Evolutionary conservation across 2,329 filamentous ascomycete species (phyloP), one percentile per base, ranked within the genome.

Genomic region (Neonectria faginata): DNA sequence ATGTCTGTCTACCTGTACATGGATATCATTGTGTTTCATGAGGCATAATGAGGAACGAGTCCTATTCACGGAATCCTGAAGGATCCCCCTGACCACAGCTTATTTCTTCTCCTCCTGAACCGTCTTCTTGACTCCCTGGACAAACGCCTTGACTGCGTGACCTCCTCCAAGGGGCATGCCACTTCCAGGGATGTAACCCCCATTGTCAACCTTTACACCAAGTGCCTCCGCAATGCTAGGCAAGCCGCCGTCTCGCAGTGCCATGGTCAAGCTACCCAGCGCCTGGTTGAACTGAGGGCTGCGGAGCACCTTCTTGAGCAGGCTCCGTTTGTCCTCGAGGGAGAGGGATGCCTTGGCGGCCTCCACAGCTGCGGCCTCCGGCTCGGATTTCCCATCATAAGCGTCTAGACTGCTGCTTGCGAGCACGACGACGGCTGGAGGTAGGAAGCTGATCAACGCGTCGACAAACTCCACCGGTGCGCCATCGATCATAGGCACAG

Each of bases 281-380:
- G 93, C 95, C 78, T 98, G 96, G 65, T 89, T 88, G 75, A 99
- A 94, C 76, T 99, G 96, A 18, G 96, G 95, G 69, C 92, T 97
- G 68, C 92, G 88, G 14, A 98, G 81, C 8, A 98, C 94, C 75
- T 90, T 91, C 77, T 89, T 90, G 47, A 99, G 80, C 12, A 98
- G 86, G 22, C 86, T 84, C 74, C 91, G 93, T 84, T 98, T 98
- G 76, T 96, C 90, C 3, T 85, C 85, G 8, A 90, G 78, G 58
- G 87, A 91, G 73, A 97, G 85, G 7, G 91, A 90, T 65, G 91
- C 86, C 68, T 93, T 89, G 29, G 92, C 93, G 42, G 90, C 90
- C 71, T 91, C 85, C n/a, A 90, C 86, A 2, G 89, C 87, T 59
- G 89, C 90, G 0, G 88, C 82, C 47, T 88, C 88, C 1, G 92